Evolutionary conservation across 768 basidiomycete genomes (phyloP).

Genomic region (Suillus tomentosus): DNA sequence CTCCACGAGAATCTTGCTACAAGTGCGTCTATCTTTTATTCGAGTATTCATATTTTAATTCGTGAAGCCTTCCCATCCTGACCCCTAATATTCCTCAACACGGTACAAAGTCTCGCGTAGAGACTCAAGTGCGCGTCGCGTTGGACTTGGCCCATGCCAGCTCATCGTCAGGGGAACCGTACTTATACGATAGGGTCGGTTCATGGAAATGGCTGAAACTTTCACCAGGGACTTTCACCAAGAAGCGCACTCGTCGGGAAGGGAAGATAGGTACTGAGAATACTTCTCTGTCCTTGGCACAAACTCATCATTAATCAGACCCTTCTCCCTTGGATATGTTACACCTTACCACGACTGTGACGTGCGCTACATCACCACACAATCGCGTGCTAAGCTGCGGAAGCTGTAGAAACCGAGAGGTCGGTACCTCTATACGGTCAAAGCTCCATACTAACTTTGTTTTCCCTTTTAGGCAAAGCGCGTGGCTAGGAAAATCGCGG

Average conservation of each 20-base stretch:
- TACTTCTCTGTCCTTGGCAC: conserved; percentile 8
- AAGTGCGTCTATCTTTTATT: conserved; percentile 50
- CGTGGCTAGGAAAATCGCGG: conserved; percentile 84
- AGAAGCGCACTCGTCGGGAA: conserved; percentile 81
- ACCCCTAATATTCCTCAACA: conserved; percentile 80
- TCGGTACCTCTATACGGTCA: conserved; percentile 34
- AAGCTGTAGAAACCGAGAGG: conserved; percentile 89
- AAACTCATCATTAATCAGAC: conserved; percentile 46
- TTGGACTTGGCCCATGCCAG: conserved; percentile 76
- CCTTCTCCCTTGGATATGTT: conserved; percentile 70
- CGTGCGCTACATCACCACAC: conserved; percentile 80
- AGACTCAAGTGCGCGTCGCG: conserved; percentile 88
- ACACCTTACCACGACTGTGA: conserved; percentile 70
- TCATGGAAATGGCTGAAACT: conserved; percentile 88
- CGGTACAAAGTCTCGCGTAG: conserved; percentile 92
- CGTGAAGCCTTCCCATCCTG: conserved; percentile 71
- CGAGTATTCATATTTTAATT: conserved; percentile 15
- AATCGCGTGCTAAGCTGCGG: conserved; percentile 78
- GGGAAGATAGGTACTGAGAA: conserved; percentile 68
- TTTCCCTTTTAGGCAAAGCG: conserved; percentile 69
- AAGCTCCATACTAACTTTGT: conserved; percentile 14
- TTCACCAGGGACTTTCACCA: conserved; percentile 81
- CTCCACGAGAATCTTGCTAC: conserved; percentile 73
- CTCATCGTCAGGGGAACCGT: conserved; percentile 56
- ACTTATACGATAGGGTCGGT: conserved; percentile 79